Percentiles rank a stretch among this genome's conserved stretches.
phyloP scores from a whole-genome alignment of 139 green algal genomes.

The Pleodorina starrii region DNA sequence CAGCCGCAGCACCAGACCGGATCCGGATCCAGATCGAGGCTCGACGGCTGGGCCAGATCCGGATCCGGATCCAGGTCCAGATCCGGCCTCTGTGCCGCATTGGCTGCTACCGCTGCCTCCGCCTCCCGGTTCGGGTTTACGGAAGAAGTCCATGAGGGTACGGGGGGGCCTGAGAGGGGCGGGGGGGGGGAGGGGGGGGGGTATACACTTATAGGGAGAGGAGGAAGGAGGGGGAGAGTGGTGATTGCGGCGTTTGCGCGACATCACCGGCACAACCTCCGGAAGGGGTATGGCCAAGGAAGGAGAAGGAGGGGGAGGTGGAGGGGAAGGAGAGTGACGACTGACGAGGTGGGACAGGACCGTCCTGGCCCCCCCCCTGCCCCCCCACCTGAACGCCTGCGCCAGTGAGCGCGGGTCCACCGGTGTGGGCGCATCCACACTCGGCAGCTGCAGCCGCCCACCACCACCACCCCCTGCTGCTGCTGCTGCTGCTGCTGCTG shows the following conservation, averaged over 20 bases:
- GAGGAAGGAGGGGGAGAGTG: too few relatives aligned
- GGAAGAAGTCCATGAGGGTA: slow-evolving; percentile 42
- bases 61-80: background rate
- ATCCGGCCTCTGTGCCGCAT: background rate
- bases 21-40: background rate
- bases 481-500: background rate
- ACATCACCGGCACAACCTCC: background rate
- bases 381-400: slow-evolving; percentile 12
- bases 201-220: too few relatives aligned
- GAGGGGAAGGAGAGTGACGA: too few relatives aligned
- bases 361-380: background rate
- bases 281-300: background rate
- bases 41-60: too few relatives aligned
- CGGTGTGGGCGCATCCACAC: slow-evolving; percentile 19
- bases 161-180: slow-evolving; percentile 18
- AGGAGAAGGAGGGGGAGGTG: too few relatives aligned
- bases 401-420: background rate
- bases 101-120: too few relatives aligned
- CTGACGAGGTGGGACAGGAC: too few relatives aligned
- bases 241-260: too few relatives aligned
- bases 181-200: too few relatives aligned
- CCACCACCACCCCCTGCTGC: too few relatives aligned
- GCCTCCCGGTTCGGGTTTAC: background rate
- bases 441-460: too few relatives aligned
- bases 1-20: background rate